Evolutionary conservation across 306 rosid species (phyloP).

Genomic region (Vicia villosa): DNA sequence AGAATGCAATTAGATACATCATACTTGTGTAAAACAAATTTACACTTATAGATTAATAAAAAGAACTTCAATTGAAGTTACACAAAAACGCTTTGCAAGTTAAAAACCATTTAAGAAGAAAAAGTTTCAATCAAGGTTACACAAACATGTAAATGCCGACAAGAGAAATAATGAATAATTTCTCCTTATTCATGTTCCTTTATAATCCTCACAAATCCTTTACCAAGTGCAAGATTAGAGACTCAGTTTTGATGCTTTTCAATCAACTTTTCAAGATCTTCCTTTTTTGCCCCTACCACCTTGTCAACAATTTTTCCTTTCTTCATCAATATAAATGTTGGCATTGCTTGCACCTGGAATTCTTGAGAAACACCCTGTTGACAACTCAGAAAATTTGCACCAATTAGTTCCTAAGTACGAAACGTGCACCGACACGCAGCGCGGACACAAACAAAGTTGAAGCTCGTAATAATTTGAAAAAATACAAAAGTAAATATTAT

Average conservation of each 20-base stretch:
- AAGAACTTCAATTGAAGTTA: not conserved
- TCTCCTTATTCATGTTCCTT: conserved; percentile 34
- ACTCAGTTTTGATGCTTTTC: conserved; percentile 55
- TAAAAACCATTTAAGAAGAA: not conserved
- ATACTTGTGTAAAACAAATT: not conserved
- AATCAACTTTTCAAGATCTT: conserved; percentile 61
- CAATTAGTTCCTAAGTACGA: not conserved
- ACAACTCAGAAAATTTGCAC: not conserved
- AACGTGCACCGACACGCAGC: no score
- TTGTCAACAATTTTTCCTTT: conserved; percentile 63
- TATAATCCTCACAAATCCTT: not conserved
- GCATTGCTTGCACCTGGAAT: conserved; percentile 72
- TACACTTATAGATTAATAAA: not conserved
- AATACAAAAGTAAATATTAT: no score
- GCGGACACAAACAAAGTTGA: no score
- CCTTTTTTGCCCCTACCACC: conserved; percentile 71
- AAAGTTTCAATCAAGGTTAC: conserved; percentile 1
- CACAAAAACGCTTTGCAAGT: conserved; percentile 2
- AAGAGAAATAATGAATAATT: conserved; percentile 12
- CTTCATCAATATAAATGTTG: conserved; percentile 73
- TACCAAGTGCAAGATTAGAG: conserved; percentile 21
- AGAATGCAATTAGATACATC: not conserved
- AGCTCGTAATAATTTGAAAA: no score
- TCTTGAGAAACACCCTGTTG: conserved; percentile 62
- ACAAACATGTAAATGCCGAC: conserved; percentile 14